Base-by-base conservation (phyloP, 2,329 filamentous ascomycete genomes). In the Monilinia aucupariae region DNA sequence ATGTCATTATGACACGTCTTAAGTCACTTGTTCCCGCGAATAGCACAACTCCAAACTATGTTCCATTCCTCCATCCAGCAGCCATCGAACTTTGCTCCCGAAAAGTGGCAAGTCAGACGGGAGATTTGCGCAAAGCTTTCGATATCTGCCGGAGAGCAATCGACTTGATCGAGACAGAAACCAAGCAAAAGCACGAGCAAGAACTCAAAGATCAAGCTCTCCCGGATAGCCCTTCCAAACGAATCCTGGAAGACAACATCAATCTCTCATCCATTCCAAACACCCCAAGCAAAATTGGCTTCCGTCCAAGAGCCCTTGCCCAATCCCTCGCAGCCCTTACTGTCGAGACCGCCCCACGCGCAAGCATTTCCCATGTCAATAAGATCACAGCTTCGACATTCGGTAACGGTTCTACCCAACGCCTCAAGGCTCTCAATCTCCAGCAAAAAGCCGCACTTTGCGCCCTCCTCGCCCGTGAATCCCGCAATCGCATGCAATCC, bases 391-490 rank as follows among this genome's bases (percentile, higher is more conserved):
- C 92, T 0, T 86, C 91, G 4, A 90, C 91, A 1, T 97, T 99
- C 75, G 91, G 90, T 74, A 93, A 97, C 70, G 92, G 92, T 43
- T 89, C 92, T 1, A 85, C 82, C 15, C 91, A 97, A 70, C 85
- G 94, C 64, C 84, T 99, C 17, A 88, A 90, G 75, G 86, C 87
- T 5, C 84, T 99, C 63, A 99, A 97, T 74, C 82, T 99, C 2
- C 96, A 99, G 74, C 94, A 99, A 75, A 97, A 96, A 75, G 94
- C 93, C 4, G 92, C 93, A 0, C 81, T 99, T 12, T 99, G 94
- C 77, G 86, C 93, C 0, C 81, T 99, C 17, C 82, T 93, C 47
- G 91, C 91, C 2, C 85, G 94, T n/a, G 92, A 97, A 74, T 90
- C 89, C 70, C 86, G 85, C 66, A 88, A 84, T 68, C 81, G 85